Conservation (phyloP, 208 protist species). For the Crithidia expoeki region DNA sequence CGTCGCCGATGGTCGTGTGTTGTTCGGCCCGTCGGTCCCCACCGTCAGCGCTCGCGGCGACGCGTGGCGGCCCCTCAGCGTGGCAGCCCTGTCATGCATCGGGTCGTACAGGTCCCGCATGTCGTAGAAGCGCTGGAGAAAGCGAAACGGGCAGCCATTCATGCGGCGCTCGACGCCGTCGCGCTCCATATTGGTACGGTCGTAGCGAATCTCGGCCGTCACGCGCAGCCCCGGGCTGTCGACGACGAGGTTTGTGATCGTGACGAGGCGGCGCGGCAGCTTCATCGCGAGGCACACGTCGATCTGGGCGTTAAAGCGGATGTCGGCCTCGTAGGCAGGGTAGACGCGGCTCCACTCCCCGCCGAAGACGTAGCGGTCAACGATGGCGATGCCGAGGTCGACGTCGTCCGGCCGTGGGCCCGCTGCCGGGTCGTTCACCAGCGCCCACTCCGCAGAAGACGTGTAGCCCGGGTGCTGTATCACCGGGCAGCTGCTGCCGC, state of each 20-base stretch:
- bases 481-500: slow-evolving; percentile 20
- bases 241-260: slow-evolving; percentile 58
- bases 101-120: slow-evolving; percentile 61
- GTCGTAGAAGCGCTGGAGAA: slow-evolving; percentile 81
- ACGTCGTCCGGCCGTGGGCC: slow-evolving; percentile 39
- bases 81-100: slow-evolving; percentile 24
- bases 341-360: slow-evolving; percentile 73
- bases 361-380: slow-evolving; percentile 83
- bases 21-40: neutral
- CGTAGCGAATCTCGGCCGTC: slow-evolving; percentile 72
- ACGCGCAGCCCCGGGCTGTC: slow-evolving; percentile 80
- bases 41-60: slow-evolving; percentile 1
- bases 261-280: slow-evolving; percentile 69
- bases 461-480: slow-evolving; percentile 5
- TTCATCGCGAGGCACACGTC: slow-evolving; percentile 80
- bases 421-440: slow-evolving; percentile 25
- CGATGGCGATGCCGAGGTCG: slow-evolving; percentile 52
- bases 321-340: slow-evolving; percentile 59
- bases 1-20: neutral
- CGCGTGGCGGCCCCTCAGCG: slow-evolving; percentile 12
- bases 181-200: slow-evolving; percentile 46
- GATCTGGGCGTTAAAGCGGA: slow-evolving; percentile 77
- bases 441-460: slow-evolving; percentile 18
- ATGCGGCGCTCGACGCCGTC: slow-evolving; percentile 74
- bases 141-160: slow-evolving; percentile 64